Base-by-base conservation (phyloP, 2,329 filamentous ascomycete genomes). In the Paramyrothecium roridum region DNA sequence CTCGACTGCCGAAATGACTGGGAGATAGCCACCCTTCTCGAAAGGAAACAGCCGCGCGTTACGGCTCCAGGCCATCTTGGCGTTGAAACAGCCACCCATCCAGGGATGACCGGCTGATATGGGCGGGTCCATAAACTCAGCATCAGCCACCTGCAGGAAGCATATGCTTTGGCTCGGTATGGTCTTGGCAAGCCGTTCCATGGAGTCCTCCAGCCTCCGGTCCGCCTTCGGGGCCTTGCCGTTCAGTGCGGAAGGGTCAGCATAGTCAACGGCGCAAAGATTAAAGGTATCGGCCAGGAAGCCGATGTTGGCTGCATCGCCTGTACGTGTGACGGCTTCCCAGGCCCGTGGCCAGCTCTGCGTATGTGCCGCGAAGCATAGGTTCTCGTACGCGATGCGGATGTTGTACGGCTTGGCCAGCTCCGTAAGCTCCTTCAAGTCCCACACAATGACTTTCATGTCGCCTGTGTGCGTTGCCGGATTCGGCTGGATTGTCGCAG, bases 281-380 rank as follows among this genome's bases (percentile, higher is more conserved):
- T 68, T 62, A 40, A 70, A 68, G 3, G 64, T 67, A 21, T 73
- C 65, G 19, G 60, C 57, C 2, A 74, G 53, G 49, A 65, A 62
- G 12, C 56, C 56, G 20, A 55, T 55, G 33, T 34, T 30, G 2
- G 49, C 20, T 12, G 16, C 17, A 16, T 48, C 16, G 49, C 34
- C 50, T 30, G 58, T 40, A 7, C 47, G 45, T 20, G 33, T 17
- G n/a, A 64, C 52, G 1, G 56, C 49, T 17, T 57, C 54, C 52
- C 56, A 58, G 2, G 62, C 62, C 22, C 55, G 50, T 11, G 57
- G 16, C 62, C 57, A 64, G 33, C 52, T 58, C 19, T 43, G 33
- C 3, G 55, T 48, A 19, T 53, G 50, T 8, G 54, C 52, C 2
- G 52, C 57, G 52, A 63, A 62, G 51, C 61, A 65, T 10, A 62